Evolutionary conservation across 495 filamentous ascomycete species (phyloP).

Genomic region (Podospora comata): DNA sequence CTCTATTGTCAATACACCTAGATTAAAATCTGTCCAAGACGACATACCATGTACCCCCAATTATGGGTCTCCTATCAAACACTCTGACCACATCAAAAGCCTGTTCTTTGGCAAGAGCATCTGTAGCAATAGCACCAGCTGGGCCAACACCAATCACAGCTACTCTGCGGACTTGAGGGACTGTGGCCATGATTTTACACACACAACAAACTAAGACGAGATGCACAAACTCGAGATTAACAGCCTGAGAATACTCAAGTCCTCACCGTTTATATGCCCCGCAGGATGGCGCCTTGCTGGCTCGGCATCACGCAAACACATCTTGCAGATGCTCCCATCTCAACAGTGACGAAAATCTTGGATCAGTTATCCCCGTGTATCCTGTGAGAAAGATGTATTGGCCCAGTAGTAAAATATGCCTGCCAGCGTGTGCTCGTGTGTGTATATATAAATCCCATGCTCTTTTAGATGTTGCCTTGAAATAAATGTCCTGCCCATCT

Average conservation of each 20-base stretch:
- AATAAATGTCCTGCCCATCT: neutral
- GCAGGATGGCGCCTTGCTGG: neutral
- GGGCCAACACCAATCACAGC: constrained; percentile 62
- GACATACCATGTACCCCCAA: constrained; percentile 34
- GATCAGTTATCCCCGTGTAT: too few relatives aligned
- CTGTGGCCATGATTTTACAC: neutral
- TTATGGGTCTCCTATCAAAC: constrained; percentile 46
- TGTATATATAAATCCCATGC: neutral
- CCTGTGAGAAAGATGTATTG: too few relatives aligned
- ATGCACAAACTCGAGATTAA: neutral
- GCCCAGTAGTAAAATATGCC: neutral
- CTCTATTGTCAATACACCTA: neutral
- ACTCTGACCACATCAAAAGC: constrained; percentile 56
- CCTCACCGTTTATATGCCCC: too few relatives aligned
- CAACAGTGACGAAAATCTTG: neutral
- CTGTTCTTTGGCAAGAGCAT: constrained; percentile 59
- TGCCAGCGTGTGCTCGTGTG: neutral
- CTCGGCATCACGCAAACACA: neutral
- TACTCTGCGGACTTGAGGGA: constrained; percentile 40
- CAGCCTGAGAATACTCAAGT: too few relatives aligned
- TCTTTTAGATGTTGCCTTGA: neutral
- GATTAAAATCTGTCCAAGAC: neutral
- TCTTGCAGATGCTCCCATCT: neutral
- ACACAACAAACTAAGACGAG: neutral
- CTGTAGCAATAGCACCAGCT: constrained; percentile 55